Percentiles rank a stretch among this genome's conserved stretches.
phyloP scores from a whole-genome alignment of 257 asterid genomes.

The Solanum clarkiae region DNA sequence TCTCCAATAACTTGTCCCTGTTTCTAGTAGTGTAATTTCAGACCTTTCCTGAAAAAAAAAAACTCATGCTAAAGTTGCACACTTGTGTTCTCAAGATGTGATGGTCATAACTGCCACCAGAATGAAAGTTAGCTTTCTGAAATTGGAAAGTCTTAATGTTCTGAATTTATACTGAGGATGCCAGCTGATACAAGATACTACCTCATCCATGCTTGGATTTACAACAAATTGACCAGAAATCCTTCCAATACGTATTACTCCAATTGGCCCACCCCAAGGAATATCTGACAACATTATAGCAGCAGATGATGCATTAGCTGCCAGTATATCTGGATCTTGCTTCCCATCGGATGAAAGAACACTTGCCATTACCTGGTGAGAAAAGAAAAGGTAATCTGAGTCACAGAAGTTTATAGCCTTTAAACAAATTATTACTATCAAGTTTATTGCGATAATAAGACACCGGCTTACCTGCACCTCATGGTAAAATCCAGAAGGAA shows the following conservation, averaged over 20 bases:
- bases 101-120: background rate
- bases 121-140: background rate
- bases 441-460: background rate
- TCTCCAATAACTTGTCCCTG: background rate
- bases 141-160: background rate
- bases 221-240: constrained; percentile 65
- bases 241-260: constrained; percentile 87
- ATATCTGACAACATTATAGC: constrained; percentile 94
- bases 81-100: background rate
- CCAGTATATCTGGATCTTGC: constrained; percentile 96
- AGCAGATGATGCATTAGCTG: constrained; percentile 95
- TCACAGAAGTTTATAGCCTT: background rate
- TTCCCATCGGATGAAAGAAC: constrained; percentile 91
- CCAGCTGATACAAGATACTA: constrained; percentile 3
- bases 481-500: constrained; percentile 89
- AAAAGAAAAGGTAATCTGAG: background rate
- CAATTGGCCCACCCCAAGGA: constrained; percentile 99
- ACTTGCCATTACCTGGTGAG: constrained; percentile 63
- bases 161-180: background rate
- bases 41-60: background rate
- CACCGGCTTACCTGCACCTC: constrained; percentile 73
- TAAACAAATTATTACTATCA: background rate
- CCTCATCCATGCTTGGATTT: constrained; percentile 98
- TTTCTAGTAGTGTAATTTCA: background rate
- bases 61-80: background rate